phyloP scores from a whole-genome alignment of 2,329 filamentous ascomycete species.

The Akanthomyces lecanii region DNA sequence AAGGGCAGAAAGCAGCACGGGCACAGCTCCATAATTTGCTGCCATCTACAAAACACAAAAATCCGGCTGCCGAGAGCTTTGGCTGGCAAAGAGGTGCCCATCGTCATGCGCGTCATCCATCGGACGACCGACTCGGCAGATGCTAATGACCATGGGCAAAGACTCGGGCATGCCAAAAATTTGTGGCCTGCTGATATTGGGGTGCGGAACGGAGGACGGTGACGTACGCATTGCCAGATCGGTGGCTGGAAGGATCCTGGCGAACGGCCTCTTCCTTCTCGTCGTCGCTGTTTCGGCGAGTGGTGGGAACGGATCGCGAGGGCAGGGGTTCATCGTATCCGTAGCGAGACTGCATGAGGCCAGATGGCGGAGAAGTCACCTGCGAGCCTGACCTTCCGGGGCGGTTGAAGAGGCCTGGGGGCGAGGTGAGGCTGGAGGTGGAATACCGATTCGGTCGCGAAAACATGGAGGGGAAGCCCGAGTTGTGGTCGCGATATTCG shows the following conservation, averaged over 20 bases:
- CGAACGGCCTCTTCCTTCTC: constrained; percentile 74
- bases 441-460: constrained; percentile 86
- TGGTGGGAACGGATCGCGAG: constrained; percentile 80
- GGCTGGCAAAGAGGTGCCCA: not conserved
- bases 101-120: not conserved
- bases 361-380: constrained; percentile 70
- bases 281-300: constrained; percentile 85
- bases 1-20: not conserved
- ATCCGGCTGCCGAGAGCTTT: not conserved
- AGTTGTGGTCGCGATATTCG: constrained; percentile 71
- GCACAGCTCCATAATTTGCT: not conserved
- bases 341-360: constrained; percentile 55
- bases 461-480: constrained; percentile 73
- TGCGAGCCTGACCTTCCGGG: constrained; percentile 73
- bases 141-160: not conserved
- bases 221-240: constrained; percentile 76
- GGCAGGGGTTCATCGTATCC: constrained; percentile 48
- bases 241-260: constrained; percentile 65
- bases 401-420: constrained; percentile 69
- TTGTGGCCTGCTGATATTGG: not conserved
- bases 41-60: not conserved
- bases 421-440: constrained; percentile 79
- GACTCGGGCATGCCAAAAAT: not conserved
- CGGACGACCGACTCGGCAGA: not conserved
- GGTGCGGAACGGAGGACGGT: not conserved